A percentile compares a stretch with the other conserved stretches of the same genome.
Conservation (phyloP, 2,329 filamentous ascomycete genomes). For the Fusarium domesticum region DNA sequence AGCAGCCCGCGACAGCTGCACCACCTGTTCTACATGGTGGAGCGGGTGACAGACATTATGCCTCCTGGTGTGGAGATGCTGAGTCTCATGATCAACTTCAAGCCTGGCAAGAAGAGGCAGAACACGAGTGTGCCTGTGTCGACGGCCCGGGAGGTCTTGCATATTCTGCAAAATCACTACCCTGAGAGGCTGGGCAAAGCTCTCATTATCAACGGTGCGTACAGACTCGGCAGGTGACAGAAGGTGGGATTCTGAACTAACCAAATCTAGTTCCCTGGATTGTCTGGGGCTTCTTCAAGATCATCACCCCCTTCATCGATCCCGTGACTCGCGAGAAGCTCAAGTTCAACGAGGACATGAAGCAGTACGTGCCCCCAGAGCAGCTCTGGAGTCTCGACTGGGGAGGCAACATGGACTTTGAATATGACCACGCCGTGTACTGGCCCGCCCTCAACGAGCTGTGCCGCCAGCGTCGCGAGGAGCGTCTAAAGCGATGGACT, state of each 20-base stretch:
- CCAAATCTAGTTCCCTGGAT: conserved; percentile 76
- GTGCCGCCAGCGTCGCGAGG: conserved; percentile 62
- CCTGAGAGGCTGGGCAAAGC: conserved; percentile 87
- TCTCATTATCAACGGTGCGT: conserved; percentile 77
- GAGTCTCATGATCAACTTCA: conserved; percentile 88
- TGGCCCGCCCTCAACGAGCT: conserved; percentile 82
- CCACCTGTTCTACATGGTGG: conserved; percentile 94
- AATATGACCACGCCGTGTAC: conserved; percentile 84
- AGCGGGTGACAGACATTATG: conserved; percentile 84
- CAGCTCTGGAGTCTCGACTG: conserved; percentile 77
- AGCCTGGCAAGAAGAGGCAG: conserved; percentile 69
- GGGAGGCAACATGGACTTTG: conserved; percentile 79
- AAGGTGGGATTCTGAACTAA: not conserved
- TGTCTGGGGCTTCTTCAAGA: conserved; percentile 90
- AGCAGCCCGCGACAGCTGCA: conserved; percentile 82
- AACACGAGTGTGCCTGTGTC: conserved; percentile 70
- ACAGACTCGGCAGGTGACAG: not conserved
- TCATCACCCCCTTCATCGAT: conserved; percentile 95
- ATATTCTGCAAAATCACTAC: conserved; percentile 93
- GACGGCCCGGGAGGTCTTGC: conserved; percentile 77
- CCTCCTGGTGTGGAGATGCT: conserved; percentile 82
- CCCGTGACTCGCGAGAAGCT: conserved; percentile 90
- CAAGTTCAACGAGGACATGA: conserved; percentile 94
- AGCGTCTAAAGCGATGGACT: conserved; percentile 69
- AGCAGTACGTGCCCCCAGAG: conserved; percentile 71